Evolutionary conservation across 768 basidiomycete genomes (phyloP).

Genomic region (Cantharellus cinnabarinus): DNA sequence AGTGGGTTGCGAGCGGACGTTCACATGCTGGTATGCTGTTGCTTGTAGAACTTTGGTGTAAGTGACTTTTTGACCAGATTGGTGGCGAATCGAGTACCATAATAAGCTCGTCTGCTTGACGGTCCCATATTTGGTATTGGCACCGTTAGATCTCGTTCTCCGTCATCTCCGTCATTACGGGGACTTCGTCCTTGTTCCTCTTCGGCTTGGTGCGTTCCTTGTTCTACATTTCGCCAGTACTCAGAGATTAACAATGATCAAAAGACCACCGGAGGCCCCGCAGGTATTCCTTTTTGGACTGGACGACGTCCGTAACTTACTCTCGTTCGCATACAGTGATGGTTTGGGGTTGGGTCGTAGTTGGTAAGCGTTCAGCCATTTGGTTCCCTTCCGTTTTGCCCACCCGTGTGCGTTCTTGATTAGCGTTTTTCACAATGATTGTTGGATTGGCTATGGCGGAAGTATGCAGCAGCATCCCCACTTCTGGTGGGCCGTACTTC

Average conservation of each 20-base stretch:
- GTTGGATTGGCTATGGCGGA: slow-evolving; percentile 60
- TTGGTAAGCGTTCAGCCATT: slow-evolving; percentile 21
- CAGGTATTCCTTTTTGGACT: slow-evolving; percentile 3
- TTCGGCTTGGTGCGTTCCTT: slow-evolving; percentile 37
- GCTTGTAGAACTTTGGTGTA: slow-evolving; percentile 1
- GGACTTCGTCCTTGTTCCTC: slow-evolving; percentile 45
- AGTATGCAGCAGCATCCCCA: slow-evolving; percentile 27
- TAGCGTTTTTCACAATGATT: slow-evolving; percentile 46
- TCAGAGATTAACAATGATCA: neutral
- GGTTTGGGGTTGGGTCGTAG: slow-evolving; percentile 57
- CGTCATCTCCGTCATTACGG: slow-evolving; percentile 57
- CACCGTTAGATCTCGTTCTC: slow-evolving; percentile 30
- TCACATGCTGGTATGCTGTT: neutral
- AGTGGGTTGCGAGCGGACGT: neutral
- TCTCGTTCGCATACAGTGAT: slow-evolving; percentile 23
- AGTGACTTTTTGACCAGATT: neutral
- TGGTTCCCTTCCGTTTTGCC: neutral
- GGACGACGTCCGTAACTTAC: neutral
- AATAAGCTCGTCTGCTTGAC: neutral
- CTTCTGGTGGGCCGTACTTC: slow-evolving; percentile 52
- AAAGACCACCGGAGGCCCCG: slow-evolving; percentile 55
- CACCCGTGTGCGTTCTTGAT: neutral
- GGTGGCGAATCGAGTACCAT: neutral
- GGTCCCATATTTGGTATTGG: too few species aligned
- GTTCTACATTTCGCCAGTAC: neutral